Base-by-base conservation (phyloP, 2,329 filamentous ascomycete species). In the Apiospora aurea region DNA sequence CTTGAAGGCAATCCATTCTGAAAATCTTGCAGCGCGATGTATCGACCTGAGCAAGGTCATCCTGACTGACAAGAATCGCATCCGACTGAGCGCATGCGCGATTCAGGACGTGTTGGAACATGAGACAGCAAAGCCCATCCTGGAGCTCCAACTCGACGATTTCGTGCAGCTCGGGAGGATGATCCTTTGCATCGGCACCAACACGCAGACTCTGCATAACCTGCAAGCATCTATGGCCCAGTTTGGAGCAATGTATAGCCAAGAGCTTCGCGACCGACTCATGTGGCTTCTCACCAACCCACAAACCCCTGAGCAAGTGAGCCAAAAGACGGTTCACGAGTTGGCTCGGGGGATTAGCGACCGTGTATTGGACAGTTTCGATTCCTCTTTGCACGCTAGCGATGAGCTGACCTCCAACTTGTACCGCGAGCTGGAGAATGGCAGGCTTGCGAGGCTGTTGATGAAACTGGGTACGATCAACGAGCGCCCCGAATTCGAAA, bases 21-120 rank as follows among this genome's bases (percentile, higher is more conserved):
- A 88, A 71, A 93, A 93, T 26, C 86, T 98, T 53, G 96, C 96
- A 29, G 96, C 95, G 49, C 90, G 95, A 68, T 92, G 96, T 70
- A 90, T 99, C 66, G 94, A 96, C 72, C 88, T 94, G 16, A 96
- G 90, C 82, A 98, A 98, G 81, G 92, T 99, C 72, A 88, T 99
- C 21, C 80, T 98, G 29, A 98, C 96, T 0, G 93, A 94, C 64
- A 97, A 96, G 83, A 96, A 96, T 79, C 92, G 95, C 44, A 90
- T 99, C 74, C 92, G 96, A 44, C 86, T 99, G 57, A 96, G 93
- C 78, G 95, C 93, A 21, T 98, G 96, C 81, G 93, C 92, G 1
- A 92, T 99, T 44, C 86, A 97, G 73, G 96, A 99, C 79, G 94
- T 99, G 46, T 89, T 97, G 24, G 92, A 97, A 73, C 94, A 91